Evolutionary conservation across 495 filamentous ascomycete species (phyloP).

Genomic region (Xylaria grammica): DNA sequence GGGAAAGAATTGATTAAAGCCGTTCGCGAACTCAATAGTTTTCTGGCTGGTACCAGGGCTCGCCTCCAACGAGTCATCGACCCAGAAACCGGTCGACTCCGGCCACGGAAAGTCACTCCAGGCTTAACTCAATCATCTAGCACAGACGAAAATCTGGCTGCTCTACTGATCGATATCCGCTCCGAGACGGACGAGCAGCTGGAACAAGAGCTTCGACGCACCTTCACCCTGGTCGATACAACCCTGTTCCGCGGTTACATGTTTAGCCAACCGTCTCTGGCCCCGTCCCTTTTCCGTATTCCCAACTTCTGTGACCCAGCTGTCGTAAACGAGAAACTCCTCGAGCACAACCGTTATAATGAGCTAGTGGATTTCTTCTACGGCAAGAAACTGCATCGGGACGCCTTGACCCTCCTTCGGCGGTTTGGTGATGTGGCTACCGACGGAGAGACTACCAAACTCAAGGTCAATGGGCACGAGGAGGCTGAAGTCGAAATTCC

Average conservation of each 20-base stretch:
- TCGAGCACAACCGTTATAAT: conserved; percentile 86
- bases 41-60: conserved; percentile 81
- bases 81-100: conserved; percentile 73
- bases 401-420: conserved; percentile 81
- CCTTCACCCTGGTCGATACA: conserved; percentile 86
- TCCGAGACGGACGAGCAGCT: conserved; percentile 66
- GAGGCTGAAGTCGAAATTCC: conserved; percentile 52
- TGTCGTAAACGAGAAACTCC: conserved; percentile 90
- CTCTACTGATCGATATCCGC: conserved; percentile 50
- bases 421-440: conserved; percentile 80
- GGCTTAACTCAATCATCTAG: conserved; percentile 44
- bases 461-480: conserved; percentile 35
- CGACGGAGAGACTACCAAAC: conserved; percentile 41
- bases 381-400: conserved; percentile 89
- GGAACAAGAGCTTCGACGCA: conserved; percentile 69
- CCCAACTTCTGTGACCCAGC: conserved; percentile 97
- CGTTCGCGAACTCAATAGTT: conserved; percentile 79
- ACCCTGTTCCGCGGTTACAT: conserved; percentile 93
- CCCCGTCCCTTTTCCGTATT: conserved; percentile 90
- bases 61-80: conserved; percentile 83
- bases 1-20: conserved; percentile 82
- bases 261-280: conserved; percentile 82
- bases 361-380: conserved; percentile 97
- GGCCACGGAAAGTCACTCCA: conserved; percentile 58
- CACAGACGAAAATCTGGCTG: conserved; percentile 58